Evolutionary conservation across 768 basidiomycete species (phyloP), one percentile per base, ranked within the genome.

Genomic region (Phanerochaete carnosa): DNA sequence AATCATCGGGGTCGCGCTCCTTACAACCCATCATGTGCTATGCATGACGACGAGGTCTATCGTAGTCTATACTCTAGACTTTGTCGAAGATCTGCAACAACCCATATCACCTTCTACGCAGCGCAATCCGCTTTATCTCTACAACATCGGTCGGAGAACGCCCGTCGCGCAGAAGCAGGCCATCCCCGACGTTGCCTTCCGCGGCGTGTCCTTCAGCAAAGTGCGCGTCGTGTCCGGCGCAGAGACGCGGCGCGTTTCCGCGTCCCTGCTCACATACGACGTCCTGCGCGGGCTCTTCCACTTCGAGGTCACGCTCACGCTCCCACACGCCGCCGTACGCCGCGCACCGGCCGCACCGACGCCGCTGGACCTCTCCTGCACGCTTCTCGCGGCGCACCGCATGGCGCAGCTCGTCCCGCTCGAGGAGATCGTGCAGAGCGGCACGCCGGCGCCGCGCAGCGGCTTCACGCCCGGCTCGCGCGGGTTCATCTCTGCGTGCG

Each of bases 41-140:
- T 75, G 81, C 25, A 77, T 86, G 66, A 83, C 79, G 59, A 72
- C 77, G 0, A 80, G 79, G 5, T 78, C 83, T 0, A 64, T 88
- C 25, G 83, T 86, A 59, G 69, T 84, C 2, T 75, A 78, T 61
- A 70, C 77, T 0, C 63, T 77, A 28, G 55, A 55, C 23, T 33
- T 51, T 53, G 39, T 57, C 7, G n/a, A 5, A 29, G 45, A 53
- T 3, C 30, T 39, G 64, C 28, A 49, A 29, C 47, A 19, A 3
- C 47, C 39, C 4, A 6, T 30, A 12, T 29, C 47, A 25, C 47
- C 45, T 60, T 1, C 49, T 5, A 25, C 47, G 5, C 11, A 43
- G 19, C 39, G 19, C 39, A 43, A 43, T 19, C 39, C 39, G 39
- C 39, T 43, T 19, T 43, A 43, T 25, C 51, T 30, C 7, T 23